phyloP scores from a whole-genome alignment of 1,284 basidiomycete genomes.

The Cutaneotrichosporon sp. region DNA sequence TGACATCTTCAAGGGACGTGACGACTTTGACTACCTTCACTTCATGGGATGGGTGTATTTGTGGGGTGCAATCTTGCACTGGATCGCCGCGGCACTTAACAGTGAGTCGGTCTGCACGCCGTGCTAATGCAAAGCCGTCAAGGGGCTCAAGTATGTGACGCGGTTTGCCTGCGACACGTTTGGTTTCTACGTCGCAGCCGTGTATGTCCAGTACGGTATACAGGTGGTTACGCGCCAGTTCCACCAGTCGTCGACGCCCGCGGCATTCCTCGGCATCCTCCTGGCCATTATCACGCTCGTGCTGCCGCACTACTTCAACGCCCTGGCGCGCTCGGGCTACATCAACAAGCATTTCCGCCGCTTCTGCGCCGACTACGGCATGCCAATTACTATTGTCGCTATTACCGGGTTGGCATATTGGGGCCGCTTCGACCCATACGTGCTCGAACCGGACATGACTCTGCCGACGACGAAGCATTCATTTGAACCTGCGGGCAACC shows the following conservation, averaged over 20 bases:
- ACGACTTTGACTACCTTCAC: conserved; percentile 60
- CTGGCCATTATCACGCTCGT: conserved; percentile 71
- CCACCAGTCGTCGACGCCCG: conserved; percentile 51
- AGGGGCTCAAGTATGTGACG: conserved; percentile 79
- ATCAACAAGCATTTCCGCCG: conserved; percentile 67
- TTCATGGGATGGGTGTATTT: conserved; percentile 89
- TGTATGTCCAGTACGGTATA: conserved; percentile 78
- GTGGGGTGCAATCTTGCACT: conserved; percentile 90
- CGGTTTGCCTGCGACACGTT: conserved; percentile 89
- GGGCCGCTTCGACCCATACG: conserved; percentile 62
- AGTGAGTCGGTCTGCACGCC: conserved; percentile 53
- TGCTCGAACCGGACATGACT: conserved; percentile 57
- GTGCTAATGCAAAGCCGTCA: conserved; percentile 57
- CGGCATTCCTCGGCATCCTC: conserved; percentile 62
- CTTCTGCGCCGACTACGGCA: conserved; percentile 79
- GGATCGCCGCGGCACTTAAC: conserved; percentile 77
- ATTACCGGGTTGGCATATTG: conserved; percentile 73
- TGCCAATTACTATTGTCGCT: conserved; percentile 75
- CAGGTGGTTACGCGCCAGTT: conserved; percentile 76
- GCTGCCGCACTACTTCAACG: conserved; percentile 66
- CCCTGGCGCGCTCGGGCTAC: conserved; percentile 58
- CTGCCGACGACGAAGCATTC: conserved; percentile 61
- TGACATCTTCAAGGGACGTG: conserved; percentile 58
- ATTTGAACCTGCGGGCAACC: conserved; percentile 66
- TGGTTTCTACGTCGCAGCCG: conserved; percentile 67